Base-by-base conservation (phyloP, 768 basidiomycete genomes). In the Hygrocybe punicea region DNA sequence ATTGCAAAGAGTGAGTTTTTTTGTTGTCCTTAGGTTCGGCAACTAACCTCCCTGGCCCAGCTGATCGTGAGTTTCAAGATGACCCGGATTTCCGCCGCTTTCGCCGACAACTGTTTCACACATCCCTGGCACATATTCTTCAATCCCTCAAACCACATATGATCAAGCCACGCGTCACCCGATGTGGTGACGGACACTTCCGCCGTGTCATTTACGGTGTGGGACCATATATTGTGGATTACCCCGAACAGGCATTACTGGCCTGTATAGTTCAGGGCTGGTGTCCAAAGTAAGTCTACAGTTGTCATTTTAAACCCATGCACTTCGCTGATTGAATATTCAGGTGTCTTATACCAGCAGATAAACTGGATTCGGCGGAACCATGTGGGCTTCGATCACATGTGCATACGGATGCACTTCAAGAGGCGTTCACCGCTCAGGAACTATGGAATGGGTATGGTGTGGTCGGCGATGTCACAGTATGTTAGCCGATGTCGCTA, bases 1-100 rank as follows among this genome's bases (percentile, higher is more conserved):
- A 77, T 76, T 24, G 69, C 73, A 2, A 76, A 76, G 60, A 60
- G 73, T 76, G 46, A 14, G 56, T 63, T 36, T 24, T 57, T 25
- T 51, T 25, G 33, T 55, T 48, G 19, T 53, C 39, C 16, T 34
- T 13, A 46, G 4, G 11, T 35, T 53, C 39, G 19, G n/a, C 44
- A 17, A 13, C 16, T 39, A 13, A 45, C 23, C 13, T 5, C 14
- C 40, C 19, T 10, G 35, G 16, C 47, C 10, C 42, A 67, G 64
- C 65, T 1, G 55, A 51, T 21, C 52, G 57, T 34, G 51, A 51
- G 33, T 59, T 66, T 23, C 54, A 51, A n/a, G 58, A 62, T 16
- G 53, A 48, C n/a, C 45, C 59, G 1, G 53, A 42, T 16, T 71
- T 56, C 40, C 58, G 58, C 10, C 52, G 42, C n/a, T 71, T 71